phyloP scores from a whole-genome alignment of 2,329 filamentous ascomycete genomes.

The Leptodontidium sp. region DNA sequence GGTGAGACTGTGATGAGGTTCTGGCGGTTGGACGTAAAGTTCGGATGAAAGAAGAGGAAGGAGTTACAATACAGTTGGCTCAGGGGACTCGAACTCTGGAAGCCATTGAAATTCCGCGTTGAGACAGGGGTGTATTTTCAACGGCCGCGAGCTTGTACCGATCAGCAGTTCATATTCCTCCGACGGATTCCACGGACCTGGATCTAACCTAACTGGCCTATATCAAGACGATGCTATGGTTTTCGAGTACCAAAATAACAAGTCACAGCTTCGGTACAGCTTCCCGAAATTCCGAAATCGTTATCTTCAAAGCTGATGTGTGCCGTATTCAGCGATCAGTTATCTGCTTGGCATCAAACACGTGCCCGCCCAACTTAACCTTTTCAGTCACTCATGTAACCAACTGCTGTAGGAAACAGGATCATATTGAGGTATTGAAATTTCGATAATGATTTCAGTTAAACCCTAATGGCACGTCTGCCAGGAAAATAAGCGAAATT shows the following conservation, averaged over 20 bases:
- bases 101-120: background rate
- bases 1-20: background rate
- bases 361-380: background rate
- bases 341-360: background rate
- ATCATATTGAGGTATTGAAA: background rate
- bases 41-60: constrained; percentile 2
- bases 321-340: background rate
- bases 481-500: background rate
- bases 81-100: background rate
- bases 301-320: background rate
- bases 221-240: background rate
- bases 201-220: background rate
- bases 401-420: background rate
- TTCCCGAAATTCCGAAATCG: background rate
- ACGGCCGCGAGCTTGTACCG: background rate
- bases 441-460: background rate
- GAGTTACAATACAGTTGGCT: background rate
- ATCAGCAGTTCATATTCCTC: background rate
- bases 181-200: constrained; percentile 1
- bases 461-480: background rate
- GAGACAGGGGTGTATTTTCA: background rate
- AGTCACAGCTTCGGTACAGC: background rate
- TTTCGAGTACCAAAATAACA: background rate
- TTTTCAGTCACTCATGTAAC: background rate
- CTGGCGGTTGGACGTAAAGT: background rate